Percentiles rank a stretch among this genome's conserved stretches.
Conservation (phyloP, 139 green algal species). For the Edaphochlamys debaryana region DNA sequence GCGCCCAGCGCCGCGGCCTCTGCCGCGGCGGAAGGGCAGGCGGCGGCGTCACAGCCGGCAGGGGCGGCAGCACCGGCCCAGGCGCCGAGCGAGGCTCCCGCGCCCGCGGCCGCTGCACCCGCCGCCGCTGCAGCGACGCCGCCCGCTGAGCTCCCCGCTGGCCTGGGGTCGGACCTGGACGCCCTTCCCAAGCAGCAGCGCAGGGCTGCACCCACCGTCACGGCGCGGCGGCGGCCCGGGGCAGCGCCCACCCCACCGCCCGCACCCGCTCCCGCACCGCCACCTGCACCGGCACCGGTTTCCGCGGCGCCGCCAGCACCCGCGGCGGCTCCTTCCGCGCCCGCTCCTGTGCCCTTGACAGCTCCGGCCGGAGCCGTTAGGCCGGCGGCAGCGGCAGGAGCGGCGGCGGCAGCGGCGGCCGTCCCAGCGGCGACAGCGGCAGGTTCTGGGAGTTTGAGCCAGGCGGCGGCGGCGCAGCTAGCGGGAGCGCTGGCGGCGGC, state of each 20-base stretch:
- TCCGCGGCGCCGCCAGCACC: background rate
- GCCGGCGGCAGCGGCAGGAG: background rate
- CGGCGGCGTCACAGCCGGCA: no score
- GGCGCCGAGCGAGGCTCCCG: no score
- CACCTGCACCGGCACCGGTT: background rate
- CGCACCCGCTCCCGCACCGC: background rate
- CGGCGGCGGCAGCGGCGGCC: background rate
- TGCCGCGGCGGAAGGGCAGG: no score
- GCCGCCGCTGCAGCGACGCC: background rate
- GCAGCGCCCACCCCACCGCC: background rate
- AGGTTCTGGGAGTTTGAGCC: no score
- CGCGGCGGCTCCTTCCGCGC: background rate
- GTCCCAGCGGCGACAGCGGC: no score
- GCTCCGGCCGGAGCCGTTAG: background rate
- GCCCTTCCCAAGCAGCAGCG: slow-evolving; percentile 32
- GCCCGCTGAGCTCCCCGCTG: background rate
- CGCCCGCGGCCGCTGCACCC: background rate
- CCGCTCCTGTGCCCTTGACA: no score
- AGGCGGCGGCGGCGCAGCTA: no score
- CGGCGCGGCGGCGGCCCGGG: background rate
- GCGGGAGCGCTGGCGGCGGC: no score
- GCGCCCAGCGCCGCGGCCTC: no score
- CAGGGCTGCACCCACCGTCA: background rate
- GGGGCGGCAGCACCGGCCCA: no score
- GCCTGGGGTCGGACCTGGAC: slow-evolving; percentile 3